Conservation (phyloP, 495 filamentous ascomycete species). For the Apodospora peruviana region DNA sequence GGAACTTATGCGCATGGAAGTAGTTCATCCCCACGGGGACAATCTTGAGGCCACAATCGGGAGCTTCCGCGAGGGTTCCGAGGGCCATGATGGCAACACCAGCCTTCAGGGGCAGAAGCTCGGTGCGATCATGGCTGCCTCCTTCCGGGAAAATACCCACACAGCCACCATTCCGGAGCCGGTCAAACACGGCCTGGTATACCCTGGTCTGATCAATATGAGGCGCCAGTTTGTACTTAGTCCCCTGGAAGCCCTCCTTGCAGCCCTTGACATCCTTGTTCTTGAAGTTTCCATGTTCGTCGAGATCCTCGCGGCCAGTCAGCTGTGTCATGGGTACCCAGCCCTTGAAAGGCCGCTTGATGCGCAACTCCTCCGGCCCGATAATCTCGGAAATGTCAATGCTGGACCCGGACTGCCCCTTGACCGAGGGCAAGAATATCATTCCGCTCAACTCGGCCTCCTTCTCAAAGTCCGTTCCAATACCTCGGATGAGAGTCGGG, state of each 20-base stretch:
- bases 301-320: slow-evolving; percentile 68
- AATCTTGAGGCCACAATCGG: slow-evolving; percentile 89
- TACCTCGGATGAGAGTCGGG: slow-evolving; percentile 76
- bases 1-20: slow-evolving; percentile 98
- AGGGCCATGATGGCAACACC: slow-evolving; percentile 98
- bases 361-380: slow-evolving; percentile 71
- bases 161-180: slow-evolving; percentile 76
- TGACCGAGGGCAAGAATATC: slow-evolving; percentile 77
- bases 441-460: slow-evolving; percentile 74
- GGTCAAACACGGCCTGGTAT: slow-evolving; percentile 85
- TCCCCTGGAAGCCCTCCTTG: slow-evolving; percentile 63
- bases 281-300: slow-evolving; percentile 45
- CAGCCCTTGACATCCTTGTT: slow-evolving; percentile 47
- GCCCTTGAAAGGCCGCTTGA: slow-evolving; percentile 82
- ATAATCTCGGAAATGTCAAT: slow-evolving; percentile 74
- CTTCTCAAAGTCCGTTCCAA: slow-evolving; percentile 78
- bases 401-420: slow-evolving; percentile 67
- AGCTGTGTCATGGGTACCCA: slow-evolving; percentile 66
- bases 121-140: slow-evolving; percentile 92
- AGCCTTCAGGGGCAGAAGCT: slow-evolving; percentile 91
- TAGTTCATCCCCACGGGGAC: slow-evolving; percentile 99
- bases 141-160: slow-evolving; percentile 98
- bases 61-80: slow-evolving; percentile 81
- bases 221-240: slow-evolving; percentile 79
- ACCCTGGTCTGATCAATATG: slow-evolving; percentile 93